Conservation (phyloP, 805 yeast genomes). For the Vanderwaltozyma verrucispora region DNA sequence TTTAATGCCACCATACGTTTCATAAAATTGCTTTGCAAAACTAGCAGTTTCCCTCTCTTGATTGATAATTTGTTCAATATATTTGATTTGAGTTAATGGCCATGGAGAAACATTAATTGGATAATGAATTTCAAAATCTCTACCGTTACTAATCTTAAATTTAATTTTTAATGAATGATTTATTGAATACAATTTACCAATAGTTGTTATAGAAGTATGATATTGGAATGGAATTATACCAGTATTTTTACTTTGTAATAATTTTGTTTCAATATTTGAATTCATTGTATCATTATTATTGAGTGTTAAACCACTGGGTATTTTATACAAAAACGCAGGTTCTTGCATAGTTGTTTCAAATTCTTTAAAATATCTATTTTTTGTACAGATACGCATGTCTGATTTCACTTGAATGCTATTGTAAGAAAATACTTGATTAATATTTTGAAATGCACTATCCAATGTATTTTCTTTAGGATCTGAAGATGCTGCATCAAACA, state of each 20-base stretch:
- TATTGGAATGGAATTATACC: conserved; percentile 28
- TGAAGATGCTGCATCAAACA: conserved; percentile 30
- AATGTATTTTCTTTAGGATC: conserved; percentile 38
- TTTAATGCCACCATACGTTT: conserved; percentile 28
- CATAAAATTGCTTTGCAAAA: conserved; percentile 26
- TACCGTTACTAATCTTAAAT: conserved; percentile 38
- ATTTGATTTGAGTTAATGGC: conserved; percentile 37
- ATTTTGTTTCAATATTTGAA: conserved; percentile 11
- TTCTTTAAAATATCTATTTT: conserved; percentile 21
- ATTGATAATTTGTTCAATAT: conserved; percentile 42
- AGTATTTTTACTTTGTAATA: conserved; percentile 24
- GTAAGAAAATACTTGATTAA: conserved; percentile 20
- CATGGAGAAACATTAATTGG: conserved; percentile 49
- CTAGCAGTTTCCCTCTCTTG: conserved; percentile 41
- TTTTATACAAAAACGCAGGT: conserved; percentile 18
- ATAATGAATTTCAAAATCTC: conserved; percentile 38
- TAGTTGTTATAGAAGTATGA: conserved; percentile 40
- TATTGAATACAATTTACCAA: conserved; percentile 36
- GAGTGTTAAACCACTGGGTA: conserved; percentile 4
- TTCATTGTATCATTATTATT: not conserved
- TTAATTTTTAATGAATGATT: conserved; percentile 42
- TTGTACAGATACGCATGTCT: conserved; percentile 20
- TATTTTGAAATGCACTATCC: conserved; percentile 18
- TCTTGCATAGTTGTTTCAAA: conserved; percentile 27
- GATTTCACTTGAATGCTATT: conserved; percentile 21